Evolutionary conservation across 768 basidiomycete genomes (phyloP), one percentile per base, ranked within the genome.

Genomic region (Pisolithus tinctorius): DNA sequence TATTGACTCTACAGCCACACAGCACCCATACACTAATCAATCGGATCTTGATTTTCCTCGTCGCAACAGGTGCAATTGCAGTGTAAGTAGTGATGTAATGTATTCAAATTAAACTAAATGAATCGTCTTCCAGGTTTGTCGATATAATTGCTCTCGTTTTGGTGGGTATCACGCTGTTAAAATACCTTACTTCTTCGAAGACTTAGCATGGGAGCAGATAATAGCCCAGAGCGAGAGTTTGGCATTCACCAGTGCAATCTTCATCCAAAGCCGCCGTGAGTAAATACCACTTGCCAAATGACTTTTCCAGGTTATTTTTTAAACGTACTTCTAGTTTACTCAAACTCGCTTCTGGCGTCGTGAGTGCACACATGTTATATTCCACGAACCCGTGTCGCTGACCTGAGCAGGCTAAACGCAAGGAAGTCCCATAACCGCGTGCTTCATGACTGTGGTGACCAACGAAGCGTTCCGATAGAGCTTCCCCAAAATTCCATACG

Each of bases 1-100:
- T 34, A 17, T 40, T 40, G 41, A 1, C 51, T 3, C 2, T 2
- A 3, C 0, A 27, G 10, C 6, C 51, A 1, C 54, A 54, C 14
- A 65, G 63, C 2, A 58, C 64, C 2, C 48, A 65, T 13, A 2
- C 34, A 1, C 47, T 65, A 5, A 49, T 65, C 53, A 58, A 64
- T 34, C 52, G 43, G 43, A 8, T 44, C 27, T 44, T 44, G 43
- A 25, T 52, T 26, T 52, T 47, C 17, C 30, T 29, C 17, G 40
- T 48, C 10, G 51, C 51, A 36, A 52, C 51, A 11, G 51, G 51
- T 25, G 46, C 45, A 42, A 37, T 52, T n/a, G 42, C 31, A 16
- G 46, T 45, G 51, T 52, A 29, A 52, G 51, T 47, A 14, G 6
- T 17, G 11, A 17, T 7, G 13, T 50, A 5, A 36, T 36, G n/a